Evolutionary conservation across 371 early-diverging fungal genomes (phyloP), one percentile per base, ranked within the genome.

Genomic region (Ecytonucleospora hepatopenaei): DNA sequence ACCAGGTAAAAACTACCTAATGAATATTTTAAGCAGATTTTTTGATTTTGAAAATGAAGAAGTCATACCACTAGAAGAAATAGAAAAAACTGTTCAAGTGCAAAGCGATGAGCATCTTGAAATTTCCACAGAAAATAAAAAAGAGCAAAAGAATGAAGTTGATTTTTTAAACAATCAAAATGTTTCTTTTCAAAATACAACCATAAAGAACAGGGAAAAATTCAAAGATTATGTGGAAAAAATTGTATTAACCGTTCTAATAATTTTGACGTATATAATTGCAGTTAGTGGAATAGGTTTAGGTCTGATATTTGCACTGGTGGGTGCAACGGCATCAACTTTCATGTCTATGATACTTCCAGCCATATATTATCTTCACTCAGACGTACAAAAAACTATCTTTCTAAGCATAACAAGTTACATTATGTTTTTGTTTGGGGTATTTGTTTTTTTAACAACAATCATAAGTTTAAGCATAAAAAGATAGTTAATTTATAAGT

Each of bases 281-380:
- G 68, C 78, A 4, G 32, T 73, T 16, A 66, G 64, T 32, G 66
- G 62, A 26, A 56, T 72, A 54, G 54, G 74, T 54, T 63, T 83
- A 35, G 75, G 76, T n/a, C 65, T 84, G 78, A 85, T 94, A 4
- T 81, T 95, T 59, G 80, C 91, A 0, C 83, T 93, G 68, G 93
- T 96, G 1, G 99, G 99, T 12, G 89, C 97, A 0, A 94, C 95
- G 0, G 96, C 96, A 4, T 91, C 92, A 0, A 92, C 94, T 0
- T 85, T 89, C 19, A 91, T 98, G 62, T 91, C 93, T 61, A 90
- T 94, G 69, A 93, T 98, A 63, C 82, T 97, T 27, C 98, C 98
- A 0, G 88, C 92, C 0, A 48, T 91, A 8, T 89, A 93, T 65
- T 96, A 92, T 80, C 87, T 87, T 31, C 60, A 69, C 35, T 48